Evolutionary conservation across 306 rosid species (phyloP), one percentile per base, ranked within the genome.

Genomic region (Inga leiocalycina): DNA sequence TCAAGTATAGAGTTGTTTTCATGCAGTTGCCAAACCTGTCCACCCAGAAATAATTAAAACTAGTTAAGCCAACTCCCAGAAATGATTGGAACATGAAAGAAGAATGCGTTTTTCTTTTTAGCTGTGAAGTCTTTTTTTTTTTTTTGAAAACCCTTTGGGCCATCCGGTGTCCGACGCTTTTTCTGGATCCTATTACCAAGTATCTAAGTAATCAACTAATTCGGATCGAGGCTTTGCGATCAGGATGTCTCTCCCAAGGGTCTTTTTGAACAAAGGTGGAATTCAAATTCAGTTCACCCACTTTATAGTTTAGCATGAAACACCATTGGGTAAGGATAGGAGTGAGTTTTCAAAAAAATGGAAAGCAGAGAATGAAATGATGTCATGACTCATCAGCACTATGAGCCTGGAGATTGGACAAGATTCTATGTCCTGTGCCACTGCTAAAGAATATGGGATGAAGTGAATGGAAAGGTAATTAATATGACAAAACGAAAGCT

Each of bases 21-120:
- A 72, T 88, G 92, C 76, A 91, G 89, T 11, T 89, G 71, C 98
- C 98, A 91, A 51, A 93, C 98, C 96, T 93, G 76, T 39, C 52
- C 64, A 76, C 32, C 43, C 37, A 56, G 34, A 80, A 24, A 77
- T n/a, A 48, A 67, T 48, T 20, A 52, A 56, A 68, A 61, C 17
- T 24, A 59, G 46, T 37, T 51, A 84, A 14, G 5, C 19, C 4
- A 2, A 49, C 17, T 14, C 54, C 54, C 17, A 49, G 19, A 49
- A 49, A 49, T 13, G 19, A 10, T 49, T 49, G 49, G 16, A 49
- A 39, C 64, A 56, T 8, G 5, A 74, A 74, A 22, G 22, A 9
- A 66, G 19, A 71, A 43, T 56, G 46, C 27, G 37, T 52, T 52
- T 39, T 27, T 39, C 64, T 57, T n/a, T 57, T n/a, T n/a, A 57